Percentiles rank a stretch among this genome's conserved stretches.
Conservation (phyloP, 2,329 filamentous ascomycete genomes). For the Fusarium austroafricanum region DNA sequence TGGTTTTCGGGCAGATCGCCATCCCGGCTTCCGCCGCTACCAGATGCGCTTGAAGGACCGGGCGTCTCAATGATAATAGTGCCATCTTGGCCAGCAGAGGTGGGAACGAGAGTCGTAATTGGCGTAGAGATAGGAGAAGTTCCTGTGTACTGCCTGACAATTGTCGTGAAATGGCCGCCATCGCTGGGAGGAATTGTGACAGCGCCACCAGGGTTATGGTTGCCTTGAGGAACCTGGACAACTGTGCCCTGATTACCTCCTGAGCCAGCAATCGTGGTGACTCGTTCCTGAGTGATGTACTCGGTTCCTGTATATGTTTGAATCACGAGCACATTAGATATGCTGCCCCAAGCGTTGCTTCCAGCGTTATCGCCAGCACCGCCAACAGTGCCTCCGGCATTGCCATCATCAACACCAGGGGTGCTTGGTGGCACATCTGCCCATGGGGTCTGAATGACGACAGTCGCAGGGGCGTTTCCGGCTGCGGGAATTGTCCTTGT, state of each 20-base stretch:
- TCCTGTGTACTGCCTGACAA: conserved; percentile 28
- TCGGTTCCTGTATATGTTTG: conserved; percentile 36
- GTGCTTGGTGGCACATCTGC: conserved; percentile 30
- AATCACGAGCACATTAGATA: conserved; percentile 27
- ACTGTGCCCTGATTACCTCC: conserved; percentile 26
- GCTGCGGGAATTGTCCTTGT: conserved; percentile 30
- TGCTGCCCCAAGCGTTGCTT: conserved; percentile 2
- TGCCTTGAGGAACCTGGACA: conserved; percentile 28
- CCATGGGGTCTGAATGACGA: conserved; percentile 38
- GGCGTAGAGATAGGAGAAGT: conserved; percentile 22
- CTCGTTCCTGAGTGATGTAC: conserved; percentile 20
- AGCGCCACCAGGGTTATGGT: conserved; percentile 21
- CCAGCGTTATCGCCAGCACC: background rate
- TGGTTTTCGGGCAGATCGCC: conserved; percentile 11
- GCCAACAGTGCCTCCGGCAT: background rate
- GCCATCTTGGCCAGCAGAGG: conserved; percentile 23
- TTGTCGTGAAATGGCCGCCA: conserved; percentile 28
- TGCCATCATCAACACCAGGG: background rate
- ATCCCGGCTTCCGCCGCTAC: background rate
- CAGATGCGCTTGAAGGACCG: conserved; percentile 7
- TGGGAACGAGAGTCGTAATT: conserved; percentile 28
- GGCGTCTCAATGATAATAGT: conserved; percentile 37
- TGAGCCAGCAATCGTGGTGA: conserved; percentile 21
- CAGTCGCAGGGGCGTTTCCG: conserved; percentile 29
- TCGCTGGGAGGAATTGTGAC: conserved; percentile 33